These are phyloP conservation scores for Colletotrichum sp. DNA, from an alignment of 2,329 filamentous ascomycete genomes.

Conservation along the genomic window DNA sequence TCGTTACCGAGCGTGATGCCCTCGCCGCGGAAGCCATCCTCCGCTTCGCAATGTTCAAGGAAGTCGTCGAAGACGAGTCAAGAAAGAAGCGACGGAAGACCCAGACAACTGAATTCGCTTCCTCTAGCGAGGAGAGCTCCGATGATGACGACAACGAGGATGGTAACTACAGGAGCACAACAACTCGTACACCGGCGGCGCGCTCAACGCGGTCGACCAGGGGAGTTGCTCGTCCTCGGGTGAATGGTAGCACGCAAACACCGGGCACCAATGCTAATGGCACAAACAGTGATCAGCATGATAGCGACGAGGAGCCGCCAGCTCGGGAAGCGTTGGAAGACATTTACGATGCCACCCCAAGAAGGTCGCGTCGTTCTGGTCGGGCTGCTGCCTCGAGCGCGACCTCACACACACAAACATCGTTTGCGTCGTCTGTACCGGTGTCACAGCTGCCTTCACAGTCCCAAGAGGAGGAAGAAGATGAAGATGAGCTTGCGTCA, in stretches of 20 bases:
- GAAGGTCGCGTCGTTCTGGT: slow-evolving; percentile 41
- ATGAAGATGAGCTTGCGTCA: slow-evolving; percentile 50
- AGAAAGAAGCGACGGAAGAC: slow-evolving; percentile 83
- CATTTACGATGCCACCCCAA: slow-evolving; percentile 46
- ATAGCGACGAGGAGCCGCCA: slow-evolving; percentile 51
- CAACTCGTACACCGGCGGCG: slow-evolving; percentile 32
- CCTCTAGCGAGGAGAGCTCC: slow-evolving; percentile 62
- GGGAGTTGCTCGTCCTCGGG: slow-evolving; percentile 38
- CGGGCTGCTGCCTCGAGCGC: slow-evolving; percentile 39
- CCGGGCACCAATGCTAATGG: slow-evolving; percentile 28
- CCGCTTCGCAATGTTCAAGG: slow-evolving; percentile 95
- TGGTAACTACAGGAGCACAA: slow-evolving; percentile 37
- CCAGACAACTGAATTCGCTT: slow-evolving; percentile 61
- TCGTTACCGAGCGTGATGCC: slow-evolving; percentile 90
- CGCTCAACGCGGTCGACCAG: slow-evolving; percentile 35
- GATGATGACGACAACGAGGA: slow-evolving; percentile 70
- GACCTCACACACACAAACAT: slow-evolving; percentile 55
- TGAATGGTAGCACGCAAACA: slow-evolving; percentile 29
- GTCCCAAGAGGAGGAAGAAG: slow-evolving; percentile 42
- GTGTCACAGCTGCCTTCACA: slow-evolving; percentile 69
- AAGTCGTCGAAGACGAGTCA: slow-evolving; percentile 81
- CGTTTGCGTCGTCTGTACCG: slow-evolving; percentile 80
- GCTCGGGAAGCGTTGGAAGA: slow-evolving; percentile 42
- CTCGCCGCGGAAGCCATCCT: slow-evolving; percentile 87
- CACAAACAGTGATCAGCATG: slow-evolving; percentile 43